phyloP scores from a whole-genome alignment of 345 rosid species.

The Arabidopsis arenosa region DNA sequence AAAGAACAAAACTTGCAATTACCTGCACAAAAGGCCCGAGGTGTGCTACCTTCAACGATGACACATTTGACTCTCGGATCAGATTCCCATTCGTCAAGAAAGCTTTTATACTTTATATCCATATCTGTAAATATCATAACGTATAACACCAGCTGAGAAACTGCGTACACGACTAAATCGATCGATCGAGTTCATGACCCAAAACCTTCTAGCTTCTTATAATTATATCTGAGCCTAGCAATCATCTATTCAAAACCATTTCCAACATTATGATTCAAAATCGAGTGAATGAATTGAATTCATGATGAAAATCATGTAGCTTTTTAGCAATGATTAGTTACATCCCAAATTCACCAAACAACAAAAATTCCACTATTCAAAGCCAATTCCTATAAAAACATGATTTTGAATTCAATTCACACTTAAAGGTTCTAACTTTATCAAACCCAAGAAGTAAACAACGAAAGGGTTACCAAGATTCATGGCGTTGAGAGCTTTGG shows the following conservation, averaged over 20 bases:
- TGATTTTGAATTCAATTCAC: no score
- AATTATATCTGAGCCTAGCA: background rate
- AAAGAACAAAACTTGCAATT: background rate
- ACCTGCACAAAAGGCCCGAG: conserved; percentile 96
- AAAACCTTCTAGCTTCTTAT: background rate
- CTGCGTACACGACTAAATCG: background rate
- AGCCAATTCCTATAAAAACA: background rate
- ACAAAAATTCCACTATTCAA: background rate
- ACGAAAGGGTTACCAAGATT: conserved; percentile 52
- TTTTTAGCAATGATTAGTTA: background rate
- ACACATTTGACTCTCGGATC: conserved; percentile 85
- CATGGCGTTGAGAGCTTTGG: conserved; percentile 98
- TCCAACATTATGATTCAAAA: no score
- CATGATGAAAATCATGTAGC: no score
- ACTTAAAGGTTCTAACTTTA: no score
- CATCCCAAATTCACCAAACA: background rate
- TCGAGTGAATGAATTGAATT: no score
- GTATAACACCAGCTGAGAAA: background rate
- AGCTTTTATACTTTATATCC: conserved; percentile 72
- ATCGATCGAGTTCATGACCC: background rate
- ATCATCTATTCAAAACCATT: background rate
- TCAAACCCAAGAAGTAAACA: no score
- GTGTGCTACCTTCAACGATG: conserved; percentile 69
- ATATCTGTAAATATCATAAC: conserved; percentile 55
- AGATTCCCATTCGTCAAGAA: conserved; percentile 90